Conservation (phyloP, 805 yeast genomes). For the Ogataea wickerhamii region DNA sequence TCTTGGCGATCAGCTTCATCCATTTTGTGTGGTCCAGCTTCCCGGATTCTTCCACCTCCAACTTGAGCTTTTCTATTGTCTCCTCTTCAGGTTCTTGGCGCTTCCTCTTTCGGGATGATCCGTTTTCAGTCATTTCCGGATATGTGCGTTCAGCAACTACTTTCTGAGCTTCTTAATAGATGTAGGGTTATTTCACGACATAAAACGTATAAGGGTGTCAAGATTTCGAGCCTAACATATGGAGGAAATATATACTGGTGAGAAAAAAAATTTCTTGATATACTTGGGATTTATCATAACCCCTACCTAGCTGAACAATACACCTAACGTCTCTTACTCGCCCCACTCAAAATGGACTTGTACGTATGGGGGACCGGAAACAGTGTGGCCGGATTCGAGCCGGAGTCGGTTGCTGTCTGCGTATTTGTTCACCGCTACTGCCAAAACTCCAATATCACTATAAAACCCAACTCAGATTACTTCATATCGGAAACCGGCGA, state of each 20-base stretch:
- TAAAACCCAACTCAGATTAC: constrained; percentile 58
- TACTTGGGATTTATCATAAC: no score
- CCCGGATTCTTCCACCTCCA: constrained; percentile 43
- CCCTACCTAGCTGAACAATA: no score
- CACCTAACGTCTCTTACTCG: no score
- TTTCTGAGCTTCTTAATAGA: no score
- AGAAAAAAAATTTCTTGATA: no score
- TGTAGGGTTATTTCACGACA: no score
- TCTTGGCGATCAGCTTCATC: constrained; percentile 48
- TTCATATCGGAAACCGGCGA: constrained; percentile 46
- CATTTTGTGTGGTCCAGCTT: constrained; percentile 56
- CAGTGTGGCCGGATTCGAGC: constrained; percentile 43
- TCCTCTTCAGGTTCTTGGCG: constrained; percentile 5
- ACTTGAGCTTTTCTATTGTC: constrained; percentile 56
- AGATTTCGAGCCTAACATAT: no score
- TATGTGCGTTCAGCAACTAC: no score
- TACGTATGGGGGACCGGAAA: constrained; percentile 44
- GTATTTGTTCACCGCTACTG: constrained; percentile 37
- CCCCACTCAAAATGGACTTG: constrained; percentile 17
- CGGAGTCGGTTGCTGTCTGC: constrained; percentile 47
- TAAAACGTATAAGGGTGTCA: no score
- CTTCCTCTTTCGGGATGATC: constrained; percentile 11
- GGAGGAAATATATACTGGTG: no score
- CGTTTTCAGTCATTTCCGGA: constrained; percentile 7
- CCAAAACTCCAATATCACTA: constrained; percentile 24